Evolutionary conservation across 805 yeast species (phyloP).

Genomic region (Monosporozyma aerobia): DNA sequence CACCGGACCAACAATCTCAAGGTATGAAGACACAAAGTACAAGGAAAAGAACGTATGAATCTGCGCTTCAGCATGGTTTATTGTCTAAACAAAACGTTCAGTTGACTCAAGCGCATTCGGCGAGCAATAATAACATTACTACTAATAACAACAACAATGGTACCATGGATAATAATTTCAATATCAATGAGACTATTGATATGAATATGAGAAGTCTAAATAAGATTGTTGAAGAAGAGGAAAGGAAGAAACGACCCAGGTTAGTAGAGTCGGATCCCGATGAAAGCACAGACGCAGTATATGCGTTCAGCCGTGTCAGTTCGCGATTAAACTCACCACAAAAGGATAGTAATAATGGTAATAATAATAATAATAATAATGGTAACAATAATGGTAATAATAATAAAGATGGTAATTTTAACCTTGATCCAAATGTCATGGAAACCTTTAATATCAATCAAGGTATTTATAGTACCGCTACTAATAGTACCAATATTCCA

Average conservation of each 20-base stretch:
- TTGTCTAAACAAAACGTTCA: background rate
- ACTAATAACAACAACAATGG: background rate
- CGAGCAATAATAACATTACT: background rate
- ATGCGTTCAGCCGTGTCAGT: background rate
- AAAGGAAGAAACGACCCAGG: background rate
- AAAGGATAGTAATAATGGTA: background rate
- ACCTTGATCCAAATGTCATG: constrained; percentile 24
- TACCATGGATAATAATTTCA: background rate
- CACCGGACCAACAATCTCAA: background rate
- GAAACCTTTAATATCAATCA: constrained; percentile 14
- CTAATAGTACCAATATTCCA: constrained; percentile 1
- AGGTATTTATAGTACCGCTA: background rate
- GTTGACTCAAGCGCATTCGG: background rate
- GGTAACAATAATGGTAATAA: background rate
- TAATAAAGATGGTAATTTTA: constrained; percentile 17
- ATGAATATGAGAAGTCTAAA: background rate
- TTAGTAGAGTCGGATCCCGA: background rate
- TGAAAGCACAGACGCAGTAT: background rate
- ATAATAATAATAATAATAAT: background rate
- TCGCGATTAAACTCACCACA: background rate
- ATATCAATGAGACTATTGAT: background rate
- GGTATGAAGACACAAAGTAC: background rate
- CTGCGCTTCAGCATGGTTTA: background rate
- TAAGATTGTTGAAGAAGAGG: background rate
- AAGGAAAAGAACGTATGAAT: background rate